These are phyloP conservation scores for Sporothrix mexicana DNA, from an alignment of 2,329 filamentous ascomycete species.

Conservation along the genomic window DNA sequence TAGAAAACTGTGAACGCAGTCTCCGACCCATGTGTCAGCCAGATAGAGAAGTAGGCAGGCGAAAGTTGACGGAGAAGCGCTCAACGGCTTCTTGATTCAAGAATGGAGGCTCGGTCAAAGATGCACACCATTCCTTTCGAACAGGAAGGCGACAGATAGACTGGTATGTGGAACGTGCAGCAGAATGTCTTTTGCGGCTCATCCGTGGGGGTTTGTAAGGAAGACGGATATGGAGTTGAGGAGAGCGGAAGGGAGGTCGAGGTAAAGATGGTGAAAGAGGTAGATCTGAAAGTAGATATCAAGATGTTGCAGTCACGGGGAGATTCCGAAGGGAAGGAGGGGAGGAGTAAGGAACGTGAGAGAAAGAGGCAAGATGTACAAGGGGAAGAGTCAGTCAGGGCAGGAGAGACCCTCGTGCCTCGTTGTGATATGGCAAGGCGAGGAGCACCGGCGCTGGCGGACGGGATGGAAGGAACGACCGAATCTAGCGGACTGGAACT, in stretches of 20 bases:
- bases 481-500: slow-evolving; percentile 5
- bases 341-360: not conserved
- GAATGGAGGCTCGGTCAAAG: not conserved
- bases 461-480: slow-evolving; percentile 21
- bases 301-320: not conserved
- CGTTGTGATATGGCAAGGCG: slow-evolving; percentile 21
- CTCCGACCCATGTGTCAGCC: not conserved
- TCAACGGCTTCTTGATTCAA: slow-evolving; percentile 6
- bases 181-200: slow-evolving; percentile 21
- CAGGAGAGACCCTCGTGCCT: slow-evolving; percentile 16
- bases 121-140: slow-evolving; percentile 21
- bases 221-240: not conserved
- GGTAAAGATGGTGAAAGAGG: not conserved
- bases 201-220: slow-evolving; percentile 6
- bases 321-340: not conserved
- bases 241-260: too few species aligned
- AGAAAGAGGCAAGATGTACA: slow-evolving; percentile 14
- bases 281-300: not conserved
- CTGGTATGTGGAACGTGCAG: slow-evolving; percentile 13
- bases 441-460: not conserved
- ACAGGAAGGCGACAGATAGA: not conserved
- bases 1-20: not conserved
- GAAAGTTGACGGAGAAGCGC: not conserved
- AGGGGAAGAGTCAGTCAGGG: slow-evolving; percentile 1
- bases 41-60: not conserved